A percentile compares a stretch with the other conserved stretches of the same genome.
These are phyloP conservation scores for Ophiostoma quercus DNA, from an alignment of 2,329 filamentous ascomycete genomes.

Conservation along the genomic window DNA sequence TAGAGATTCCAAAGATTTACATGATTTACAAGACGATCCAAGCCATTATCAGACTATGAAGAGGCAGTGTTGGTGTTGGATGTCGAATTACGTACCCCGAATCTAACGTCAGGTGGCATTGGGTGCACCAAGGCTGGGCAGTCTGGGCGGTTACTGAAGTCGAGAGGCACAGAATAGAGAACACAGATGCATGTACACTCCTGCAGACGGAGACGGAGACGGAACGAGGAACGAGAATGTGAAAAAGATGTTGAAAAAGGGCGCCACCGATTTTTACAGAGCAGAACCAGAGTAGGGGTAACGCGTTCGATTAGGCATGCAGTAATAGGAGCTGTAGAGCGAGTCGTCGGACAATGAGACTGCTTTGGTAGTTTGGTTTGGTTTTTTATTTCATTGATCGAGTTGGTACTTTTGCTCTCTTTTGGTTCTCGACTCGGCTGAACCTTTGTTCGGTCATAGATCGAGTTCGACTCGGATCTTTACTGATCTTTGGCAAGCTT, in stretches of 20 bases:
- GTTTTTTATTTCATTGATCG: background rate
- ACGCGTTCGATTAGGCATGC: background rate
- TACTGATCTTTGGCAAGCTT: background rate
- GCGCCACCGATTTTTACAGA: background rate
- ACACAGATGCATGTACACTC: background rate
- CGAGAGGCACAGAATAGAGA: background rate
- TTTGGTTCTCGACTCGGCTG: background rate
- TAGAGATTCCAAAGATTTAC: background rate
- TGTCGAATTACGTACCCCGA: background rate
- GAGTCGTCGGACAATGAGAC: background rate
- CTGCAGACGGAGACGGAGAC: background rate
- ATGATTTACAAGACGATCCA: background rate
- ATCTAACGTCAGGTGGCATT: background rate
- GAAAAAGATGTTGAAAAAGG: slow-evolving; percentile 1
- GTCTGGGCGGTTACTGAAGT: background rate
- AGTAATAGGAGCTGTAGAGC: background rate
- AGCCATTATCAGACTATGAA: background rate
- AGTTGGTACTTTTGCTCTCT: background rate
- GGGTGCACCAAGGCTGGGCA: slow-evolving; percentile 16
- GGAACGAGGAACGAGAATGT: slow-evolving; percentile 5
- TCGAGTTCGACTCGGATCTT: background rate
- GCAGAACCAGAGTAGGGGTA: background rate
- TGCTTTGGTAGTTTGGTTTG: too few relatives aligned
- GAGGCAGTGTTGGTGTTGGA: background rate
- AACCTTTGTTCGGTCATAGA: background rate